A percentile compares a stretch with the other conserved stretches of the same genome.
phyloP scores from a whole-genome alignment of 306 rosid species.

The Cicer yamashitae region DNA sequence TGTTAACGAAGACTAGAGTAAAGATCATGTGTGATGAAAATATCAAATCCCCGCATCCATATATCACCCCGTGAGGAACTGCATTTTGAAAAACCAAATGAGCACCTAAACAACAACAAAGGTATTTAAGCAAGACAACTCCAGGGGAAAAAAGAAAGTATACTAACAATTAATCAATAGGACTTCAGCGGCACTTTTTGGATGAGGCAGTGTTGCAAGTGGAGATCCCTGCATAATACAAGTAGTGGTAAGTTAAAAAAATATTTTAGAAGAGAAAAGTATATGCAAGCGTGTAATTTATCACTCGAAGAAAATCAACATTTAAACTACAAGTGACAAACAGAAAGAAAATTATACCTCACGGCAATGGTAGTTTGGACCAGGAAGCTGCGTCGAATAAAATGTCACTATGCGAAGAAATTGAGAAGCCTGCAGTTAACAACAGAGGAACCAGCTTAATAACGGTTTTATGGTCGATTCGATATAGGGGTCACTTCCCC shows the following conservation, averaged over 20 bases:
- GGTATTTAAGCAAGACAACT: conserved; percentile 32
- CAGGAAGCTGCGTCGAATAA: conserved; percentile 99
- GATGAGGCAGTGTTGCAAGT: conserved; percentile 86
- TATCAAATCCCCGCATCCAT: conserved; percentile 98
- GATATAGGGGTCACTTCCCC: not conserved
- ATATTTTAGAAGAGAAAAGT: not conserved
- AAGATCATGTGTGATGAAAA: conserved; percentile 99
- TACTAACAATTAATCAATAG: conserved; percentile 79
- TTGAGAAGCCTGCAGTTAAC: conserved; percentile 74
- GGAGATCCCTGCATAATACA: conserved; percentile 73
- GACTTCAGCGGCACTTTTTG: conserved; percentile 71
- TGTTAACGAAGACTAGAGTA: conserved; percentile 76
- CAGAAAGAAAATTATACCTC: conserved; percentile 62
- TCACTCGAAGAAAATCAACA: not conserved
- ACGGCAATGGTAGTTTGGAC: conserved; percentile 98
- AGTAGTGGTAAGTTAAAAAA: not conserved
- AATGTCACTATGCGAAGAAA: conserved; percentile 85
- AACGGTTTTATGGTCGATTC: not conserved
- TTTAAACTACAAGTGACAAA: conserved; percentile 12
- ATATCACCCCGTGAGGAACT: conserved; percentile 87
- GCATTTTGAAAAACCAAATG: conserved; percentile 52
- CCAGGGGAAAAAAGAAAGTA: not conserved
- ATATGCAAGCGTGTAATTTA: not conserved
- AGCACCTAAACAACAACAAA: conserved; percentile 28
- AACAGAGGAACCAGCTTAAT: conserved; percentile 32